phyloP scores from a whole-genome alignment of 768 basidiomycete species.

The Mrakia frigida region DNA sequence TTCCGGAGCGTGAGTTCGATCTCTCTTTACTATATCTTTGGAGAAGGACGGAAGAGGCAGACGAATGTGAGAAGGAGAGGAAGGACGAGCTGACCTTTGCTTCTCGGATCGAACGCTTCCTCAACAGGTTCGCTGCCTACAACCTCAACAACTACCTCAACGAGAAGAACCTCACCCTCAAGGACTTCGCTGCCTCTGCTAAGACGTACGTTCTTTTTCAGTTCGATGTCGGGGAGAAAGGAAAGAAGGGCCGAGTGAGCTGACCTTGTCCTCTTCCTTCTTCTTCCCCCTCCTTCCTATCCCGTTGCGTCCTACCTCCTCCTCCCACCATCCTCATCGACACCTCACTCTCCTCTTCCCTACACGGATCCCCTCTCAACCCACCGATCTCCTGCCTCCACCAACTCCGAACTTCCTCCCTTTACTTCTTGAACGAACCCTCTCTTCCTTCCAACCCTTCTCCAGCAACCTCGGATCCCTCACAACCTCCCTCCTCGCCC shows the following conservation, averaged over 20 bases:
- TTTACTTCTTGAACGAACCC: neutral
- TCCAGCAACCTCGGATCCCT: neutral
- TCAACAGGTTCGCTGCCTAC: conserved; percentile 1
- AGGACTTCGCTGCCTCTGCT: neutral
- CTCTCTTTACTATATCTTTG: neutral
- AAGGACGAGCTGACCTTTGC: conserved; percentile 6
- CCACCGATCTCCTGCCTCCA: neutral
- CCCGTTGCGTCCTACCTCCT: neutral
- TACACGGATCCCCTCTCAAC: too few species aligned
- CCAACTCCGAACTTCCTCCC: neutral
- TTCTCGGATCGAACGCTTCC: neutral
- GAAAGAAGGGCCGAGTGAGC: neutral
- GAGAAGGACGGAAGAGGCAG: neutral
- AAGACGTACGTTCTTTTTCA: neutral
- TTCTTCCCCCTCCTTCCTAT: conserved; percentile 14
- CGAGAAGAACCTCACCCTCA: conserved; percentile 5
- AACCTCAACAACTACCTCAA: conserved; percentile 20
- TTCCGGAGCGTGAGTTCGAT: conserved; percentile 19
- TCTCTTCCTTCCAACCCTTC: neutral
- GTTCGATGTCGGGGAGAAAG: too few species aligned
- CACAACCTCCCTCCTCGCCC: conserved; percentile 11
- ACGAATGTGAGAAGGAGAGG: neutral
- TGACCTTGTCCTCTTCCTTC: conserved; percentile 14
- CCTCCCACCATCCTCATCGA: neutral
- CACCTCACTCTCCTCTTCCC: neutral